Conservation (phyloP, 768 basidiomycete species). For the Lentinula edodes region DNA sequence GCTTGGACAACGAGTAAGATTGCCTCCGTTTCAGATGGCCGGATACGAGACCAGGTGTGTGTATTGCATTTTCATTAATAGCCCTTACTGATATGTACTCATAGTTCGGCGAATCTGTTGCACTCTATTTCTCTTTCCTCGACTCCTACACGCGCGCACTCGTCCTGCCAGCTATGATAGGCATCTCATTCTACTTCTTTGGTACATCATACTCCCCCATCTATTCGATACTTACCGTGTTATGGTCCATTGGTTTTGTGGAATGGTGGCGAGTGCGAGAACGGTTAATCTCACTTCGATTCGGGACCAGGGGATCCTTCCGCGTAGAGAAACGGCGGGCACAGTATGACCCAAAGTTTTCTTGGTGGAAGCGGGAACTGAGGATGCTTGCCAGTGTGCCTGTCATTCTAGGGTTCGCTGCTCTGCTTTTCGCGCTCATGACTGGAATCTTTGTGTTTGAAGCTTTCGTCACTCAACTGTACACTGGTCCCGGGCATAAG, state of each 20-base stretch:
- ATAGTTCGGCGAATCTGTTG: conserved; percentile 76
- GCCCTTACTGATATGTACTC: background rate
- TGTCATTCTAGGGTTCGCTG: conserved; percentile 68
- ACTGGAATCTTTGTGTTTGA: conserved; percentile 84
- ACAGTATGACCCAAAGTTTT: conserved; percentile 46
- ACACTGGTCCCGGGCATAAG: conserved; percentile 79
- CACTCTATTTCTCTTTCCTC: conserved; percentile 88
- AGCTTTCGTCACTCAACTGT: conserved; percentile 85
- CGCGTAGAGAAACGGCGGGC: conserved; percentile 73
- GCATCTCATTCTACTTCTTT: conserved; percentile 64
- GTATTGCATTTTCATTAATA: conserved; percentile 7
- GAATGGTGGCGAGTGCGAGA: conserved; percentile 92
- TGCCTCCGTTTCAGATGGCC: conserved; percentile 58
- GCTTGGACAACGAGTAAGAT: conserved; percentile 66
- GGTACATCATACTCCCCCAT: conserved; percentile 67
- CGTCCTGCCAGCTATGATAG: conserved; percentile 67
- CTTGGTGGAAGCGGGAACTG: conserved; percentile 74
- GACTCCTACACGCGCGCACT: conserved; percentile 79
- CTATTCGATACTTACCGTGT: conserved; percentile 70
- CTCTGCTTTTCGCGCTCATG: conserved; percentile 61
- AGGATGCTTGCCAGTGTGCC: conserved; percentile 67
- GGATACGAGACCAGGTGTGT: conserved; percentile 66
- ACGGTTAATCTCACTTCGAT: conserved; percentile 72
- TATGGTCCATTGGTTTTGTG: conserved; percentile 85
- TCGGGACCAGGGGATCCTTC: conserved; percentile 75